Evolutionary conservation across 805 yeast species (phyloP).

Genomic region (Sungouiella thailandica): DNA sequence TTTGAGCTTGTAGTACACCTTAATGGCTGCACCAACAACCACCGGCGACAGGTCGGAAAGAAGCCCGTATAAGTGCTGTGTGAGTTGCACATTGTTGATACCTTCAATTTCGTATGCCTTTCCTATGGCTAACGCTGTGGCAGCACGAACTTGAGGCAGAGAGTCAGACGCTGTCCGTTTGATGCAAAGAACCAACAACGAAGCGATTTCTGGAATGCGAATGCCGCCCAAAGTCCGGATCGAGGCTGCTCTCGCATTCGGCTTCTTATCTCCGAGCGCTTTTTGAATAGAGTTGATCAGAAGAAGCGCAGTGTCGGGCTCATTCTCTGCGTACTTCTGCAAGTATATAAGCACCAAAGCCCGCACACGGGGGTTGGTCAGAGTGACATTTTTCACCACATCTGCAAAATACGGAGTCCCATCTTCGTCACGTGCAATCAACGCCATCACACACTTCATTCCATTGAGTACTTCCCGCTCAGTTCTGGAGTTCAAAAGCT

Average conservation of each 20-base stretch:
- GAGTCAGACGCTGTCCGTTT: slow-evolving; percentile 65
- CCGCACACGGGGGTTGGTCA: slow-evolving; percentile 57
- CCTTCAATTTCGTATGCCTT: slow-evolving; percentile 42
- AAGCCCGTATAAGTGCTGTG: slow-evolving; percentile 45
- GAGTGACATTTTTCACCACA: slow-evolving; percentile 82
- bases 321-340: slow-evolving; percentile 69
- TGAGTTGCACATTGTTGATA: slow-evolving; percentile 44
- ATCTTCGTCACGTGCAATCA: slow-evolving; percentile 37
- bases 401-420: slow-evolving; percentile 62
- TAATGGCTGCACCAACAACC: slow-evolving; percentile 69
- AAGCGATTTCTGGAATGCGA: slow-evolving; percentile 71
- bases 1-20: slow-evolving; percentile 45
- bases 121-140: slow-evolving; percentile 71
- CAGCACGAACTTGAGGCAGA: slow-evolving; percentile 72
- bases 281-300: slow-evolving; percentile 91
- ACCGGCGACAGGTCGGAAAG: slow-evolving; percentile 59
- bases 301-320: slow-evolving; percentile 85
- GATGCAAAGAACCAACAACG: slow-evolving; percentile 70
- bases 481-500: slow-evolving; percentile 60
- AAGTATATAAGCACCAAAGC: slow-evolving; percentile 75
- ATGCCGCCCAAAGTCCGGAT: slow-evolving; percentile 81
- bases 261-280: slow-evolving; percentile 63
- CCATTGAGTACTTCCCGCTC: slow-evolving; percentile 49
- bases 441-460: slow-evolving; percentile 37
- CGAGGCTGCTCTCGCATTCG: slow-evolving; percentile 65